These are phyloP conservation scores for Mycosphaerelloides madeirae DNA, from an alignment of 2,329 filamentous ascomycete genomes.

Conservation along the genomic window DNA sequence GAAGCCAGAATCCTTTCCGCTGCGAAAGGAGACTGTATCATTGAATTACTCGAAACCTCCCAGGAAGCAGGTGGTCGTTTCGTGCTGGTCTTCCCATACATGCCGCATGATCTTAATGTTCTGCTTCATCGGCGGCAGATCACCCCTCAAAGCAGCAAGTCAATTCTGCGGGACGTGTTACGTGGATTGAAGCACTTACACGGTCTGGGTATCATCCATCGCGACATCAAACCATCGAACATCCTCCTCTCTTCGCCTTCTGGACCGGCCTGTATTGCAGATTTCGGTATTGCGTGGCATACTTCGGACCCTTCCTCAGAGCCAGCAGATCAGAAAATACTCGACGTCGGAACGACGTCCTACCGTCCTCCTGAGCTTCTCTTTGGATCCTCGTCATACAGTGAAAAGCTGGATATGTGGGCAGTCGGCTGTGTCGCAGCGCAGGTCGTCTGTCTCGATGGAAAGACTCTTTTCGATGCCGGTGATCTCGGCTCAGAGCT, in stretches of 20 bases:
- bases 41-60: constrained; percentile 70
- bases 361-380: constrained; percentile 88
- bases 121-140: constrained; percentile 49
- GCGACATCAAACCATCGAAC: constrained; percentile 91
- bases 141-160: constrained; percentile 34
- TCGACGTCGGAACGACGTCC: constrained; percentile 87
- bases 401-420: constrained; percentile 78
- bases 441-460: constrained; percentile 58
- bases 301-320: constrained; percentile 57
- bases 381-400: constrained; percentile 76
- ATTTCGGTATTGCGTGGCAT: constrained; percentile 91
- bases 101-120: constrained; percentile 66
- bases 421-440: constrained; percentile 77
- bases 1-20: constrained; percentile 70
- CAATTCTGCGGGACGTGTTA: constrained; percentile 64
- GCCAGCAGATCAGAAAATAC: constrained; percentile 64
- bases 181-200: constrained; percentile 69
- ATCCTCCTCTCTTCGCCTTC: constrained; percentile 42
- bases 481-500: constrained; percentile 89
- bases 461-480: constrained; percentile 72
- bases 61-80: constrained; percentile 64
- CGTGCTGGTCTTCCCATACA: constrained; percentile 79
- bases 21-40: constrained; percentile 54
- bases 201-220: constrained; percentile 71
- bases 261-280: constrained; percentile 76